Conservation (phyloP, 768 basidiomycete species). For the Podaxis pistillaris region DNA sequence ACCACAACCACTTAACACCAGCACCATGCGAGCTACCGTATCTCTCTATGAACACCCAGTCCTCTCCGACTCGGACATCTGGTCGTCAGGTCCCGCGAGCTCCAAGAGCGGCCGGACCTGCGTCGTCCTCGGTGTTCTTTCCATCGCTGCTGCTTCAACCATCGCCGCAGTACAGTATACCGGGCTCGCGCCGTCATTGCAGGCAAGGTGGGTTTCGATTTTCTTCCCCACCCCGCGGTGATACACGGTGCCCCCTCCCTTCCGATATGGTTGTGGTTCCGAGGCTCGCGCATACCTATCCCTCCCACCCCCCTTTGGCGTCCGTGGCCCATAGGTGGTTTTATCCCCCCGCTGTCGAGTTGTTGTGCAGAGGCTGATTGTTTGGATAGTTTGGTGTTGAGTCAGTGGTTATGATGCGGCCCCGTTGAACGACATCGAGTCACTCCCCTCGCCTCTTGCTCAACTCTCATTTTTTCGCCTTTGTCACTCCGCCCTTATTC, state of each 20-base stretch:
- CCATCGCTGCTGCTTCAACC: slow-evolving; percentile 29
- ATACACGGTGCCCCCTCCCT: not conserved
- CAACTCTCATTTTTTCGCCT: not conserved
- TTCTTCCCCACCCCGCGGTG: slow-evolving; percentile 11
- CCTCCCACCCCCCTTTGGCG: not conserved
- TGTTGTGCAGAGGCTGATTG: slow-evolving; percentile 3
- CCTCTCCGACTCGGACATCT: slow-evolving; percentile 38
- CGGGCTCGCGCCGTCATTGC: slow-evolving; percentile 21
- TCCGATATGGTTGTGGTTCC: not conserved
- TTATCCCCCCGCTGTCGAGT: not conserved
- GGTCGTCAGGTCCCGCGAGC: slow-evolving; percentile 29
- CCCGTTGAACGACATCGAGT: no score
- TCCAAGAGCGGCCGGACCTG: slow-evolving; percentile 20
- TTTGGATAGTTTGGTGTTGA: not conserved
- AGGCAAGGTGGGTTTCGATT: slow-evolving; percentile 26
- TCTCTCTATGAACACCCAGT: slow-evolving; percentile 38
- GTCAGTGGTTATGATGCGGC: not conserved
- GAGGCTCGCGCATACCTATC: not conserved
- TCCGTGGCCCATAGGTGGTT: not conserved
- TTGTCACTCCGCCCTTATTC: not conserved
- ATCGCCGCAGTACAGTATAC: slow-evolving; percentile 32
- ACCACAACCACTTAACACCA: not conserved
- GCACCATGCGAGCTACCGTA: slow-evolving; percentile 35
- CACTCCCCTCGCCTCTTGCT: not conserved
- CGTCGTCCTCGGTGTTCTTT: slow-evolving; percentile 31